phyloP scores from a whole-genome alignment of 2,329 filamentous ascomycete species.

The Pseudogymnoascus sp. region DNA sequence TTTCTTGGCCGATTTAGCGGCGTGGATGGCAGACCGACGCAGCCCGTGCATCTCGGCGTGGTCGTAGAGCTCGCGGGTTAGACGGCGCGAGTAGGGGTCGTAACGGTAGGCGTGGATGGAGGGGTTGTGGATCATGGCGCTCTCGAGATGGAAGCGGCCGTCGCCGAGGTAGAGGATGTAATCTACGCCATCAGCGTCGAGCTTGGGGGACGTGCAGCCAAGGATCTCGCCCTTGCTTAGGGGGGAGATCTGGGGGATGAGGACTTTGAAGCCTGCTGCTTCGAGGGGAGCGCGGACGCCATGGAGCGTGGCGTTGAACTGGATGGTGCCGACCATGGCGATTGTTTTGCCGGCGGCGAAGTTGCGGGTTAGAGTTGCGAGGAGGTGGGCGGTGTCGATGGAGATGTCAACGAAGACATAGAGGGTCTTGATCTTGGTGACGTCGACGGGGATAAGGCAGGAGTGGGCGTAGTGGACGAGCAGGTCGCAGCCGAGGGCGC shows the following conservation, averaged over 20 bases:
- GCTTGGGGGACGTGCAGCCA: conserved; percentile 84
- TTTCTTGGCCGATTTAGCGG: conserved; percentile 69
- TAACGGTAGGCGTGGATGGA: conserved; percentile 86
- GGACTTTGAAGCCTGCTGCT: conserved; percentile 71
- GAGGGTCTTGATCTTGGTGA: conserved; percentile 92
- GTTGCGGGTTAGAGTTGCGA: conserved; percentile 81
- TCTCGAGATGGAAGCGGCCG: conserved; percentile 91
- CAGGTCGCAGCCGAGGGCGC: conserved; percentile 87
- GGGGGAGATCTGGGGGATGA: conserved; percentile 88
- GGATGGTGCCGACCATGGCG: conserved; percentile 91
- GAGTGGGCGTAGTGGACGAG: conserved; percentile 96
- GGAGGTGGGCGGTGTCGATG: conserved; percentile 82
- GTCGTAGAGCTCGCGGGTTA: conserved; percentile 86
- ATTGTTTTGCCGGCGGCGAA: conserved; percentile 79
- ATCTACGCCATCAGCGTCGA: conserved; percentile 56
- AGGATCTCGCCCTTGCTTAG: conserved; percentile 92
- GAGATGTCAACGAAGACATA: conserved; percentile 98
- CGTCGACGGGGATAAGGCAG: conserved; percentile 90
- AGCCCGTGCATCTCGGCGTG: conserved; percentile 85
- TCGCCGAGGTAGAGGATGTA: conserved; percentile 84
- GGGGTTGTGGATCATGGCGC: conserved; percentile 98
- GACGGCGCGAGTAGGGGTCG: conserved; percentile 86
- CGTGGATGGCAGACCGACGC: conserved; percentile 65
- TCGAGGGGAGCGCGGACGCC: conserved; percentile 71
- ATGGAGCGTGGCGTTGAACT: conserved; percentile 97